Evolutionary conservation across 805 yeast genomes (phyloP).

Genomic region (Citeromyces matritensis): DNA sequence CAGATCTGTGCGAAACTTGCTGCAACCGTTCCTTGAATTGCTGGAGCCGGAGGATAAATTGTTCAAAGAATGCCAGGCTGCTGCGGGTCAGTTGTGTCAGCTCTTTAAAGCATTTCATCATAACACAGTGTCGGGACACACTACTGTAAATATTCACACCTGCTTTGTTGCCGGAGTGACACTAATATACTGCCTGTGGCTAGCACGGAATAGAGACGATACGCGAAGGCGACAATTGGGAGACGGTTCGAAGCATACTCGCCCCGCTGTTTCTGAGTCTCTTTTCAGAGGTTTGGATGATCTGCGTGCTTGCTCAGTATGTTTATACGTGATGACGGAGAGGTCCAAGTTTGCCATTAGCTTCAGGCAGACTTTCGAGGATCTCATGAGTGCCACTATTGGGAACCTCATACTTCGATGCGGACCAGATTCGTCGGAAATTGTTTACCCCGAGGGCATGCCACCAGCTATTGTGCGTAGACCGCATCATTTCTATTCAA

Average conservation of each 20-base stretch:
- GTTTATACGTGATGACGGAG: slow-evolving; percentile 52
- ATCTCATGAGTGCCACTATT: slow-evolving; percentile 46
- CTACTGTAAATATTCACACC: slow-evolving; percentile 52
- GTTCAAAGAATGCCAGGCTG: slow-evolving; percentile 54
- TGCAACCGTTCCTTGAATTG: slow-evolving; percentile 51
- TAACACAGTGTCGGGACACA: slow-evolving; percentile 45
- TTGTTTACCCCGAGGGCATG: slow-evolving; percentile 35
- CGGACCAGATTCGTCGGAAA: slow-evolving; percentile 47
- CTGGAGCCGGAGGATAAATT: slow-evolving; percentile 45
- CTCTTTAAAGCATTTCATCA: slow-evolving; percentile 49
- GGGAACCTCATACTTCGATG: slow-evolving; percentile 47
- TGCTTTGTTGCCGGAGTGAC: slow-evolving; percentile 60
- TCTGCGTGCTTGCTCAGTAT: slow-evolving; percentile 48
- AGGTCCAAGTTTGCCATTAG: slow-evolving; percentile 45
- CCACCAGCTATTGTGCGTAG: slow-evolving; percentile 44
- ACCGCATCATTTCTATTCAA: slow-evolving; percentile 19
- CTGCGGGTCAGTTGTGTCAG: slow-evolving; percentile 58
- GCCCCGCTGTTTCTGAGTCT: slow-evolving; percentile 40
- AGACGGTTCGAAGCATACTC: slow-evolving; percentile 42
- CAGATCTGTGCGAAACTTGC: slow-evolving; percentile 39
- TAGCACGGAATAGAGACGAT: slow-evolving; percentile 47
- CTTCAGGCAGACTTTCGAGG: slow-evolving; percentile 56
- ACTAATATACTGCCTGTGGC: slow-evolving; percentile 49
- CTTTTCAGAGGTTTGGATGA: slow-evolving; percentile 44
- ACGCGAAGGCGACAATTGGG: slow-evolving; percentile 37